Base-by-base conservation (phyloP, 2,329 filamentous ascomycete species). In the Neurospora sp. region DNA sequence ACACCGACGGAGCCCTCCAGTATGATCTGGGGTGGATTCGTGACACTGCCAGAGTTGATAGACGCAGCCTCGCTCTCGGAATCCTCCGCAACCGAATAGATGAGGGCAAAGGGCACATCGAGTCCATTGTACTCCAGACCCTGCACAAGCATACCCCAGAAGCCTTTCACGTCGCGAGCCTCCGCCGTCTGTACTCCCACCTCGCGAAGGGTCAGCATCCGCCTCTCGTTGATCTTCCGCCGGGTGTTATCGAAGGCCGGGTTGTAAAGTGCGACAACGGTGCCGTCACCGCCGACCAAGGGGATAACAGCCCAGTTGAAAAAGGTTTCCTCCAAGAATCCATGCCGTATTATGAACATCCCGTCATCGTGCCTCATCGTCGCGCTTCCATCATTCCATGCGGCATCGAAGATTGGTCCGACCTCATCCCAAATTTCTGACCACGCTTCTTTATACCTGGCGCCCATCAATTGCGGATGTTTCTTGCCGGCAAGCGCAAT, bases 351-450 rank as follows among this genome's bases (percentile, higher is more conserved):
- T 39, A 96, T 85, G 75, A 93, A 93, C 1, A 95, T 82, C 70
- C 88, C 88, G 73, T 95, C 91, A 75, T 96, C 92, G 73, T 94
- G 89, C 78, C 93, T 95, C 90, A 94, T 92, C 0, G 90, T 93
- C 0, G 92, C 90, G 80, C 93, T 89, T 0, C 92, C 93, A 4
- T 89, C 90, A 46, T 86, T 79, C 78, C 85, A 87, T 0, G 92
- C 92, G 71, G 83, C 88, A 19, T 85, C 82, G 73, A 96, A 92
- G 0, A 91, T 85, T 2, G 88, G 88, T 73, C 89, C 85, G 11
- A 95, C 84, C 5, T 89, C 87, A 28, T 87, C 82, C 91, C 91
- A 94, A 6, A 95, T 90, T 77, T 95, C 92, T 0, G 83, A 73
- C 91, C 91, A 94, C 0, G 87, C 89, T 13, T 89, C 85, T 66